These are phyloP conservation scores for Gracilariopsis chorda DNA, from an alignment of 23 red algal genomes.

Conservation along the genomic window DNA sequence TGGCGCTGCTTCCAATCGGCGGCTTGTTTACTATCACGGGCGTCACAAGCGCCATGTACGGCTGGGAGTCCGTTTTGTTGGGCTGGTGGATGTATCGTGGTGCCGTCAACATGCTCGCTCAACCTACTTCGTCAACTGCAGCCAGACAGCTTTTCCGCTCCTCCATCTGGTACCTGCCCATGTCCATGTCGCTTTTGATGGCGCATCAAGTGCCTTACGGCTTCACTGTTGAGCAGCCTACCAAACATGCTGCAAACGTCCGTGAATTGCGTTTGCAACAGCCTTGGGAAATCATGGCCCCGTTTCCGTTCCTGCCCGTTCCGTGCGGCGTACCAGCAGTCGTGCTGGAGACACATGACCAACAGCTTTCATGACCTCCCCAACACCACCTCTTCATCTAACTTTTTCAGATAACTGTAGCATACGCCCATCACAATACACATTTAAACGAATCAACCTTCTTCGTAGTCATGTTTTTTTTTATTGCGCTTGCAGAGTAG, in stretches of 20 bases:
- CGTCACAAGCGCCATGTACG: conserved; percentile 66
- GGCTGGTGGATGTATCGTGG: conserved; percentile 64
- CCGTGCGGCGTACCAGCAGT: conserved; percentile 33
- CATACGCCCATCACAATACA: too few species aligned
- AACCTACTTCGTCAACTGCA: conserved; percentile 44
- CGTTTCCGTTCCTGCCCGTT: conserved; percentile 68
- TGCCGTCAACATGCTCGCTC: conserved; percentile 15
- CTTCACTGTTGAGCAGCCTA: background rate
- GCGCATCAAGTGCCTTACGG: conserved; percentile 18
- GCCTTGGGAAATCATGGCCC: conserved; percentile 63
- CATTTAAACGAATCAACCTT: too few species aligned
- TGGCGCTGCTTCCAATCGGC: conserved; percentile 72
- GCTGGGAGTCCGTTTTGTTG: conserved; percentile 33
- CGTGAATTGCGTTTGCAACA: conserved; percentile 10
- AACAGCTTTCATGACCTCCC: background rate
- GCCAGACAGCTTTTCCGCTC: conserved; percentile 58
- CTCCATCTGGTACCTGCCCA: conserved; percentile 54
- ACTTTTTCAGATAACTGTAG: too few species aligned
- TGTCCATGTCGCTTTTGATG: conserved; percentile 34
- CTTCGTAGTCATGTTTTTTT: too few species aligned
- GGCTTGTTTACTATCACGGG: conserved; percentile 9
- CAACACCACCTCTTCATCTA: too few species aligned
- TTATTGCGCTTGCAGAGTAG: too few species aligned
- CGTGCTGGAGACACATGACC: conserved; percentile 3
- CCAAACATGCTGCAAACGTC: background rate